phyloP scores from a whole-genome alignment of 768 basidiomycete species.

The Plicaturopsis crispa region DNA sequence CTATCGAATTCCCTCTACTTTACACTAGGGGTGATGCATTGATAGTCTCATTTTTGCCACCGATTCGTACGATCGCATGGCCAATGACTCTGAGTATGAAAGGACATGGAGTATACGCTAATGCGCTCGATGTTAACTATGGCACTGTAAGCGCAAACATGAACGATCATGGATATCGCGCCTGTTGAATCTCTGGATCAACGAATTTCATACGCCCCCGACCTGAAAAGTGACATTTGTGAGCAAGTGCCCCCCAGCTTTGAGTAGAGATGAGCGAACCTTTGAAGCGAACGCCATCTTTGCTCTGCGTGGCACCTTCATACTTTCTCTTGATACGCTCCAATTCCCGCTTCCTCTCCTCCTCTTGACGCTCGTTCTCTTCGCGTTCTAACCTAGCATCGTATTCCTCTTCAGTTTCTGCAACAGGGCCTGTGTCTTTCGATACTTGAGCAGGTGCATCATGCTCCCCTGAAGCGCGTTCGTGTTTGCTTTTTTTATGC shows the following conservation, averaged over 20 bases:
- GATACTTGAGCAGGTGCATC: conserved; percentile 8
- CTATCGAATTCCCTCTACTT: too few relatives aligned
- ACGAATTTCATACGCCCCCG: conserved; percentile 64
- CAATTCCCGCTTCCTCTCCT: conserved; percentile 37
- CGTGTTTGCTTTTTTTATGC: conserved; percentile 16
- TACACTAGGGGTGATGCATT: too few relatives aligned
- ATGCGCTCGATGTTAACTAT: too few relatives aligned
- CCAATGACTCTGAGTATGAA: too few relatives aligned
- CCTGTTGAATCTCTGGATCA: conserved; percentile 44
- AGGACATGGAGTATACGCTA: too few relatives aligned
- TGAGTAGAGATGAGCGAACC: too few relatives aligned
- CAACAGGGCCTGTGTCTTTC: conserved; percentile 8
- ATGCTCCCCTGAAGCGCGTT: conserved; percentile 5
- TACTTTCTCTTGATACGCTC: conserved; percentile 35
- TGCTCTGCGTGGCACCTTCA: conserved; percentile 22
- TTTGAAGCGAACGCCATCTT: conserved; percentile 57
- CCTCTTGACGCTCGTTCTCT: conserved; percentile 51
- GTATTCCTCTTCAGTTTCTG: conserved; percentile 70
- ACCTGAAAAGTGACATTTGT: too few relatives aligned
- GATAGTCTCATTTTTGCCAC: too few relatives aligned
- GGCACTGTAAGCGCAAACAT: too few relatives aligned
- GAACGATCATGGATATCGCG: too few relatives aligned
- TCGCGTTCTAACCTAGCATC: conserved; percentile 61
- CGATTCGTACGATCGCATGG: too few relatives aligned
- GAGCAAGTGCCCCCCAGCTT: too few relatives aligned